Evolutionary conservation across 345 rosid species (phyloP).

Genomic region (Passiflora organensis): DNA sequence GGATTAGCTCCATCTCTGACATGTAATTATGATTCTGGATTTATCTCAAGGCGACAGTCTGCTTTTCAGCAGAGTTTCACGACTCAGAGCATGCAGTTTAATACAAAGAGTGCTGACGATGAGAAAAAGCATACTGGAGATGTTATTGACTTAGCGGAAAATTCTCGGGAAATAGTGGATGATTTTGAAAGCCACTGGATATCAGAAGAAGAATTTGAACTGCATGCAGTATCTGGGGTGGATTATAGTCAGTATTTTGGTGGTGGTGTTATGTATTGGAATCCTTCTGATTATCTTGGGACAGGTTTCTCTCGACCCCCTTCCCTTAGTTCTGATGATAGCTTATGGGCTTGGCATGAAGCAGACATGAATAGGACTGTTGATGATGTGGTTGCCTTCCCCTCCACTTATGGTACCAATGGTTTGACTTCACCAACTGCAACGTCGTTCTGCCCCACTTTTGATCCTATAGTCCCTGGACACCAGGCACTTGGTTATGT

Average conservation of each 20-base stretch:
- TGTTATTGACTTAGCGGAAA: slow-evolving; percentile 47
- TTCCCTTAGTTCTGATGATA: slow-evolving; percentile 97
- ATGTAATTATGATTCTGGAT: slow-evolving; percentile 69
- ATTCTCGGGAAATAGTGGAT: slow-evolving; percentile 46
- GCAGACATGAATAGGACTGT: slow-evolving; percentile 93
- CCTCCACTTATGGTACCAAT: slow-evolving; percentile 85
- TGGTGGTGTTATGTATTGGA: slow-evolving; percentile 98
- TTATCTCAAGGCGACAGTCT: slow-evolving; percentile 47
- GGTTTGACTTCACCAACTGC: slow-evolving; percentile 95
- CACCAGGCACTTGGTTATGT: slow-evolving; percentile 87
- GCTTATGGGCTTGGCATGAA: slow-evolving; percentile 96
- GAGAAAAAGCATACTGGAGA: slow-evolving; percentile 54
- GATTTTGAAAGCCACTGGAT: slow-evolving; percentile 83
- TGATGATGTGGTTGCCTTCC: slow-evolving; percentile 96
- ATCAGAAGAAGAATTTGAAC: slow-evolving; percentile 89
- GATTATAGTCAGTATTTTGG: slow-evolving; percentile 94
- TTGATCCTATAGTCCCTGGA: slow-evolving; percentile 70
- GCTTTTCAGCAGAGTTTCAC: slow-evolving; percentile 47
- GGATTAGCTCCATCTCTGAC: slow-evolving; percentile 61
- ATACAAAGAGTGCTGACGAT: slow-evolving; percentile 30
- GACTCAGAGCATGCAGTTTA: slow-evolving; percentile 36
- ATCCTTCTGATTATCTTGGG: slow-evolving; percentile 82
- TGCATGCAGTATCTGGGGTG: slow-evolving; percentile 71
- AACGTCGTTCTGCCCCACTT: slow-evolving; percentile 81
- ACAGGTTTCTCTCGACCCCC: slow-evolving; percentile 91